Base-by-base conservation (phyloP, 345 rosid species). In the Cardiospermum halicacabum region DNA sequence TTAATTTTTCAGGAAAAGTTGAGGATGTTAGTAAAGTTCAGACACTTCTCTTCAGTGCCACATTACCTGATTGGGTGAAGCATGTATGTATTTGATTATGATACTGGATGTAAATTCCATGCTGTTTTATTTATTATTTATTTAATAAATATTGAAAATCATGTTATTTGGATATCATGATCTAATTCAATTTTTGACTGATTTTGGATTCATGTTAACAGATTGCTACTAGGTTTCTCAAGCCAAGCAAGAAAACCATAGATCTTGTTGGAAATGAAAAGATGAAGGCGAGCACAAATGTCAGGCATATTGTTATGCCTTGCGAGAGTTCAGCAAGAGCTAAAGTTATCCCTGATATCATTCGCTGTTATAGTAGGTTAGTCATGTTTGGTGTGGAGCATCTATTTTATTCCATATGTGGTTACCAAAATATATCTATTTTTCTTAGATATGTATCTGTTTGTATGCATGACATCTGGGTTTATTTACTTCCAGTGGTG, bases 1-100 rank as follows among this genome's bases (percentile, higher is more conserved):
- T 40, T 15, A 53, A 24, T 49, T 66, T 71, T 66, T 65, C 78
- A 94, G 99, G 99, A 58, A 89, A 95, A 73, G 97, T 95, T 27
- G 75, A 70, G 63, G 97, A 95, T 69, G 78, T 81, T 53, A 89
- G 40, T 60, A 91, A 91, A 69, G 99, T 95, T 66, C 96, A 87
- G 83, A 95, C 99, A 4, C 94, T 95, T 79, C 99, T 95, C 67
- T 95, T 95, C 77, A 95, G 99, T 80, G 99, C 97, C 19, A 95
- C 99, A 50, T 74, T 95, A 58, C 99, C 96, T 18, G 4, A 12
- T 43, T 95, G 99, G 99, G 96, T 91, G 80, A 73, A 95, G 80
- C 56, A 78, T 47, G 99, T 95, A 60, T 3, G 92, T 78, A 32
- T 74, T 72, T 37, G 39, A 19, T 43, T 16, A 16, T 45, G 27